These are phyloP conservation scores for Infundibulicybe gibba DNA, from an alignment of 768 basidiomycete genomes.

Conservation along the genomic window DNA sequence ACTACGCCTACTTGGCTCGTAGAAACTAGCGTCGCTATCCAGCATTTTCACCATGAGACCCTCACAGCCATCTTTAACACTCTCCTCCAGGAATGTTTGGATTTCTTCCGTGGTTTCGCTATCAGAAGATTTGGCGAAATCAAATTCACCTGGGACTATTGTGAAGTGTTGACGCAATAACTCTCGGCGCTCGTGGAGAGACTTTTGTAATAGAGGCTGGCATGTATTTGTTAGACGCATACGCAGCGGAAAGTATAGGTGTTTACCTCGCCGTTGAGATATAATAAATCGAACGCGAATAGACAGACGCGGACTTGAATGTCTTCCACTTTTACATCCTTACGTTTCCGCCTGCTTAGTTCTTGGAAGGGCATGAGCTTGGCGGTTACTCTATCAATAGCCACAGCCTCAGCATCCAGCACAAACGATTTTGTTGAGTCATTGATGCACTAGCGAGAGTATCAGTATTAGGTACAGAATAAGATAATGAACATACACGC, in stretches of 20 bases:
- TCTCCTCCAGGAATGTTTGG: slow-evolving; percentile 90
- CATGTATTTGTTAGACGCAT: neutral
- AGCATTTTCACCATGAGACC: slow-evolving; percentile 99
- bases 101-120: slow-evolving; percentile 90
- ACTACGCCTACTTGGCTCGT: slow-evolving; percentile 92
- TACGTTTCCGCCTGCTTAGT: slow-evolving; percentile 88
- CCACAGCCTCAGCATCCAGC: slow-evolving; percentile 94
- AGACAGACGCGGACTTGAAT: slow-evolving; percentile 96
- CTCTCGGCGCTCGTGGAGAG: slow-evolving; percentile 72
- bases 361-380: slow-evolving; percentile 98
- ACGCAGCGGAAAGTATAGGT: neutral
- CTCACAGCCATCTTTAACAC: slow-evolving; percentile 97
- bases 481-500: slow-evolving; percentile 42
- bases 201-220: slow-evolving; percentile 79
- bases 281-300: slow-evolving; percentile 96
- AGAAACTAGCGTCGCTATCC: slow-evolving; percentile 85
- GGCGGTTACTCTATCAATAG: slow-evolving; percentile 80
- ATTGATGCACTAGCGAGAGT: slow-evolving; percentile 69
- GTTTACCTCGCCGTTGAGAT: slow-evolving; percentile 90
- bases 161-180: slow-evolving; percentile 79
- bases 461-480: neutral
- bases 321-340: slow-evolving; percentile 97
- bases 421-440: slow-evolving; percentile 86
- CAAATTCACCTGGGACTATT: slow-evolving; percentile 84
- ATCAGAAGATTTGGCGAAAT: slow-evolving; percentile 90